Evolutionary conservation across 2,329 filamentous ascomycete genomes (phyloP).

Genomic region (Cordyceps cicadae): DNA sequence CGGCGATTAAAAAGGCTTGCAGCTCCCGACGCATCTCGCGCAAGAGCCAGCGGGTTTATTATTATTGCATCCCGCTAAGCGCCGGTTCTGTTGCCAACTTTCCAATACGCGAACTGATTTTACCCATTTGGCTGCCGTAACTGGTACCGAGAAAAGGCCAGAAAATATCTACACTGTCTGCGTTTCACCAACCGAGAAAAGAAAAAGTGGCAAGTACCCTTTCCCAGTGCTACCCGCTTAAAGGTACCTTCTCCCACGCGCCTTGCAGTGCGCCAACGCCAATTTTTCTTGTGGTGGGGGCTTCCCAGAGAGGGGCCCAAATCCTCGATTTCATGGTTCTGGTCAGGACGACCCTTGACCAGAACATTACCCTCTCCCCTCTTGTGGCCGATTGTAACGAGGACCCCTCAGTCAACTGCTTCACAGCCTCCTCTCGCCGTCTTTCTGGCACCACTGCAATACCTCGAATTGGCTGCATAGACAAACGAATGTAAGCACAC

Average conservation of each 20-base stretch:
- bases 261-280: neutral
- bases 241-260: neutral
- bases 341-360: conserved; percentile 3
- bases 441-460: neutral
- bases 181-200: neutral
- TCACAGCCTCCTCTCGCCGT: neutral
- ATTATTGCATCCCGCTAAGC: conserved; percentile 30
- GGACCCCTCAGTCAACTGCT: neutral
- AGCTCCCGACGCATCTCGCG: neutral
- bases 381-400: neutral
- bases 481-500: conserved; percentile 4
- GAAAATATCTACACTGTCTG: neutral
- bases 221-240: neutral
- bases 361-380: neutral
- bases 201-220: neutral
- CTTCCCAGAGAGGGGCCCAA: conserved; percentile 8
- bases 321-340: conserved; percentile 6
- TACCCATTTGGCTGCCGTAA: neutral
- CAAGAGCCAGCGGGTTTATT: conserved; percentile 26
- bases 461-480: neutral
- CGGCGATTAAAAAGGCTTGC: neutral
- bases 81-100: neutral
- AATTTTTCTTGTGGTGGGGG: conserved; percentile 11
- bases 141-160: neutral
- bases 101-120: neutral